Conservation (phyloP, 352 stramenopile genomes). For the Phytopythium aichiense region DNA sequence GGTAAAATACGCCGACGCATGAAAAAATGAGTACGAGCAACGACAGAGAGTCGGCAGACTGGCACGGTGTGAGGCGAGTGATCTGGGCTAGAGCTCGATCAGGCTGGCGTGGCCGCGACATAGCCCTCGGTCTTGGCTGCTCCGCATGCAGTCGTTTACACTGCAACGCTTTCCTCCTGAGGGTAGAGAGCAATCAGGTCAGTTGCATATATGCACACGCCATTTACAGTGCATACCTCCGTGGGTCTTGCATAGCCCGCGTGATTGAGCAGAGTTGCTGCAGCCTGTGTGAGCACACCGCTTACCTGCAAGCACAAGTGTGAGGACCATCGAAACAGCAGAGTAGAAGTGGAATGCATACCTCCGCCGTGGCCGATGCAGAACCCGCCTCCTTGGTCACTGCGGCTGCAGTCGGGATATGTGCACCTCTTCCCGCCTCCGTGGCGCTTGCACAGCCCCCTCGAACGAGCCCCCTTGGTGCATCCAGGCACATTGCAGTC, state of each 20-base stretch:
- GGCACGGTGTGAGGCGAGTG: background rate
- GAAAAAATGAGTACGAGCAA: background rate
- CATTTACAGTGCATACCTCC: constrained; percentile 36
- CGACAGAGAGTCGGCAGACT: too few relatives aligned
- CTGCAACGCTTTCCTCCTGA: constrained; percentile 67
- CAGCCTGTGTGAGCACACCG: constrained; percentile 54
- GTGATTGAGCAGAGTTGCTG: constrained; percentile 80
- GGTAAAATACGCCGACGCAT: background rate
- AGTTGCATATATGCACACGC: background rate
- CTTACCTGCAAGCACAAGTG: constrained; percentile 32
- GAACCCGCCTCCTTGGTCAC: constrained; percentile 81
- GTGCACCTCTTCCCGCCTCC: constrained; percentile 80
- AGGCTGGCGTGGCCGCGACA: constrained; percentile 49
- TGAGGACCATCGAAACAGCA: background rate
- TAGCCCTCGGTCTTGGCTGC: constrained; percentile 61
- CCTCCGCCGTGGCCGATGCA: constrained; percentile 82
- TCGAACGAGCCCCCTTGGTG: constrained; percentile 70
- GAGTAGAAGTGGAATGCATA: constrained; percentile 2
- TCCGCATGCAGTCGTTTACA: constrained; percentile 54
- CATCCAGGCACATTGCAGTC: constrained; percentile 67
- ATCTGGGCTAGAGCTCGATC: background rate
- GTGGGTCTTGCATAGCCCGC: constrained; percentile 83
- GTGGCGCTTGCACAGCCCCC: constrained; percentile 82
- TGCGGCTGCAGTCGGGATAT: constrained; percentile 44
- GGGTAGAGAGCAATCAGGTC: background rate